Evolutionary conservation across 176 grass and related monocot species (phyloP), one percentile per base, ranked within the genome.

Genomic region (Paspalum notatum): DNA sequence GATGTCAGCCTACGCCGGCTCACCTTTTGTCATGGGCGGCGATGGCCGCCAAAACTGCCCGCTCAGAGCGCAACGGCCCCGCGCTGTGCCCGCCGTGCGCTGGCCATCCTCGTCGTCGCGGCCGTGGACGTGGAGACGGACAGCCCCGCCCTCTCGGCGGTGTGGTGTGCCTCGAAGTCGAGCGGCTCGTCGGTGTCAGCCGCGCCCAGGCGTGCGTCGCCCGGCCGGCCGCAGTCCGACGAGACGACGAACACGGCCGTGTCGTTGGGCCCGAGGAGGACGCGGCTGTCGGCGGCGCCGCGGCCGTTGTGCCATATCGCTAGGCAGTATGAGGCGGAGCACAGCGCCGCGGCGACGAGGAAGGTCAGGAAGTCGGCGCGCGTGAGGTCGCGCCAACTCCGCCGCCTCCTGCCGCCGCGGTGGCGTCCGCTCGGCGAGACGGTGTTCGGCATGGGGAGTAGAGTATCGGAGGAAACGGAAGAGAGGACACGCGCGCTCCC

Each of bases 111-210:
- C 8, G 40, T 0, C 20, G n/a, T 6, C 24, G 18, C 43, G 9
- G 51, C 20, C 14, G 78, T 21, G 0, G 86, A 88, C 21, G 74
- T 26, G 0, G 86, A 88, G 21, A 84, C 81, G 60, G 81, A 84
- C 5, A 88, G 81, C 44, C 81, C 75, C 16, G 89, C 87, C 7
- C 48, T 48, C 38, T 93, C 87, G 21, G 84, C 89, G 71, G 65
- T 16, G 83, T 97, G 94, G 74, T 69, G 94, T 16, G 91, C 67
- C 15, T 53, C 84, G 57, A 97, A 97, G 80, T 97, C 91, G 44
- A 97, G 91, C 58, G 58, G 58, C 49, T 72, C 12, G 48, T 60
- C 62, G 7, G 50, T 13, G 75, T 62, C 46, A 47, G 46, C 46
- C 38, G 40, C 15, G 22, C 12, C 40, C 64, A 82, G 3, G 79